Conservation (phyloP, 768 basidiomycete genomes). For the Macrolepiota albuminosa region DNA sequence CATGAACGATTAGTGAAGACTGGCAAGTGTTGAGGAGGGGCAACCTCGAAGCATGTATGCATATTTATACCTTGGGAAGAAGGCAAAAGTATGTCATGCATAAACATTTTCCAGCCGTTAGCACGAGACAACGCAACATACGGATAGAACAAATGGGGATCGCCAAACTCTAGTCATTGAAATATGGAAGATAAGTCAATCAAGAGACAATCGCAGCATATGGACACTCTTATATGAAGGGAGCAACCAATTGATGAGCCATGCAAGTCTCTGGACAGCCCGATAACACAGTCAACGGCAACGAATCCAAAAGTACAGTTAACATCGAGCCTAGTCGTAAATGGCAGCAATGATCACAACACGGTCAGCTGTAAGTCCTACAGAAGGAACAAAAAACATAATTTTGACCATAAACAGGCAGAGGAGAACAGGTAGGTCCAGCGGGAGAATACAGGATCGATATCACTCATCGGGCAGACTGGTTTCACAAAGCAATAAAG, state of each 20-base stretch:
- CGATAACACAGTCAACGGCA: background rate
- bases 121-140: slow-evolving; percentile 9
- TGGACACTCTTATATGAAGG: background rate
- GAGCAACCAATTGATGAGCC: background rate
- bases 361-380: background rate
- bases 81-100: slow-evolving; percentile 1
- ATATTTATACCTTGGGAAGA: slow-evolving; percentile 15
- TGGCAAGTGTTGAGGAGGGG: background rate
- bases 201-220: slow-evolving; percentile 12
- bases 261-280: background rate
- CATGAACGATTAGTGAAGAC: slow-evolving; percentile 7
- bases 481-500: background rate
- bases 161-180: background rate
- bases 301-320: background rate
- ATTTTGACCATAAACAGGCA: background rate
- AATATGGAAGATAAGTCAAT: background rate
- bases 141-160: slow-evolving; percentile 13
- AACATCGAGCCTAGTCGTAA: background rate
- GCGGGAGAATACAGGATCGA: slow-evolving; percentile 7
- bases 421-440: background rate
- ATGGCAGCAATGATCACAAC: background rate
- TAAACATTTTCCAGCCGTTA: background rate
- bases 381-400: no score
- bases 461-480: slow-evolving; percentile 5
- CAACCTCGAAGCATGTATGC: background rate